Evolutionary conservation across 2,329 filamentous ascomycete species (phyloP), one percentile per base, ranked within the genome.

Genomic region (Fonsecaea multimorphosa): DNA sequence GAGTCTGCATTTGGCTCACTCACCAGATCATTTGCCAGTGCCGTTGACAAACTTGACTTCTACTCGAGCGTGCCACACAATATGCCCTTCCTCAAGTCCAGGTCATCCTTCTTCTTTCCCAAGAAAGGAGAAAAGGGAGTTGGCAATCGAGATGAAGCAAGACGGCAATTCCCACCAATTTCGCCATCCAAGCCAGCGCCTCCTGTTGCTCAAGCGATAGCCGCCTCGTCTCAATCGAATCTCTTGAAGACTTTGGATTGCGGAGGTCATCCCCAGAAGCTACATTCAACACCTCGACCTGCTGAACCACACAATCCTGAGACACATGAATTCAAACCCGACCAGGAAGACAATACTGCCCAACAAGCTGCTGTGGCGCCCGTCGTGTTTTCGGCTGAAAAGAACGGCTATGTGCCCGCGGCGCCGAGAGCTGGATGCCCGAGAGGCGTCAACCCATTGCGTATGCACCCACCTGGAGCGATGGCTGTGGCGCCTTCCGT

Each of bases 31-130:
- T 72, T 72, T 24, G 66, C 68, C 14, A 71, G 66, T 38, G 70
- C 68, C 5, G 68, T 71, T 40, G 70, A 71, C 34, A 70, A 69
- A 52, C 58, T 71, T 12, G 70, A 70, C 54, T 68, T 70, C 40
- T 40, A 68, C 14, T 57, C 65, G n/a, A 55, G 62, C 12, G 60
- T 63, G n/a, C 65, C 61, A 60, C 54, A 53, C 22, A 67, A 65
- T 36, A 57, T 65, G 27, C 63, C 67, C 16, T 67, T 67, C 58
- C 49, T 61, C 29, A 46, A 22, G 16, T 61, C 58, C 27, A 65
- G 52, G 44, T 69, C 67, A 40, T 69, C 67, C 24, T 60, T 65
- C 58, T 69, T 69, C 55, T 32, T 36, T 46, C 29, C 52, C 24
- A 63, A 61, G 49, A 67, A 67, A 51, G 62, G 58, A 22, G 46